phyloP scores from a whole-genome alignment of 2,329 filamentous ascomycete species.

The Botrytis fabae region DNA sequence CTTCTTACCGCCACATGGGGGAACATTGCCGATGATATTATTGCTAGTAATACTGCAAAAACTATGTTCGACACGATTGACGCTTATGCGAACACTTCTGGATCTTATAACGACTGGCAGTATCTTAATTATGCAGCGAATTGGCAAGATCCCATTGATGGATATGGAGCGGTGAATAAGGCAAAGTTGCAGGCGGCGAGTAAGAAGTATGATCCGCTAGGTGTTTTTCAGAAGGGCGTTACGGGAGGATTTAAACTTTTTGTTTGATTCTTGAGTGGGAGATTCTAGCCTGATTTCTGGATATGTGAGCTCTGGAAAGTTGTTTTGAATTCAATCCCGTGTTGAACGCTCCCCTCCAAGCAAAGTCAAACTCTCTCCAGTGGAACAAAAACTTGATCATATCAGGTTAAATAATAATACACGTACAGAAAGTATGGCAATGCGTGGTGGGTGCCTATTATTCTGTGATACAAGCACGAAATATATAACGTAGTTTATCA shows the following conservation, averaged over 20 bases:
- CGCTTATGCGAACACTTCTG: not conserved
- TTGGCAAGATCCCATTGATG: conserved; percentile 44
- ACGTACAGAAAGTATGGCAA: not conserved
- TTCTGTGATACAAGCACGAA: too few species aligned
- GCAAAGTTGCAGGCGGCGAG: conserved; percentile 38
- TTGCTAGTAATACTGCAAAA: not conserved
- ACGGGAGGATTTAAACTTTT: conserved; percentile 38
- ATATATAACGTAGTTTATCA: too few species aligned
- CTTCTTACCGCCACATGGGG: conserved; percentile 10
- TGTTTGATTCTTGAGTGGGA: not conserved
- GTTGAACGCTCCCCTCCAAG: not conserved
- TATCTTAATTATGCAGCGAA: conserved; percentile 50
- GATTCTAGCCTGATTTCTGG: not conserved
- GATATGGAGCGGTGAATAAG: conserved; percentile 46
- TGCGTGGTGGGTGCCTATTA: too few species aligned
- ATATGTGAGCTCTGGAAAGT: not conserved
- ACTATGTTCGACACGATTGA: conserved; percentile 11
- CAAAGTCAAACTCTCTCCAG: not conserved
- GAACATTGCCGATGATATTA: not conserved
- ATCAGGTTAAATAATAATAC: not conserved
- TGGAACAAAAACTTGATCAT: not conserved
- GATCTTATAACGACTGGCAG: not conserved
- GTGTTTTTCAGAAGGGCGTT: conserved; percentile 42
- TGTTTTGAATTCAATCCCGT: not conserved
- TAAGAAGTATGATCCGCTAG: conserved; percentile 43